Evolutionary conservation across 768 basidiomycete species (phyloP).

Genomic region (Lactarius trivialis): DNA sequence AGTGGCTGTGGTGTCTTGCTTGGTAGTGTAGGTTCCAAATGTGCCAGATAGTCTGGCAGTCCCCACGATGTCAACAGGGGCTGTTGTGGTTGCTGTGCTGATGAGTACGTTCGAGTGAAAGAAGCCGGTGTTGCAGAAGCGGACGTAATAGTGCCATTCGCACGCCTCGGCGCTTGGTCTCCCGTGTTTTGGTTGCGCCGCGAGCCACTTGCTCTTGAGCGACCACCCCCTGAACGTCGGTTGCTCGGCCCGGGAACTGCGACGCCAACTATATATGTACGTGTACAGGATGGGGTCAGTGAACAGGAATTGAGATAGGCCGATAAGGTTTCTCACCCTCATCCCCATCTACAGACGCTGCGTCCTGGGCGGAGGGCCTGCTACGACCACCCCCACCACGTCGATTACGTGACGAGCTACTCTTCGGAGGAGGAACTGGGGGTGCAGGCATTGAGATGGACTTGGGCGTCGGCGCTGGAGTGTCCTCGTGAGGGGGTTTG

Average conservation of each 20-base stretch:
- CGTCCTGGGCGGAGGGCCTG: slow-evolving; percentile 28
- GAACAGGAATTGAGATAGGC: slow-evolving; percentile 32
- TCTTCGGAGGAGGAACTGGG: slow-evolving; percentile 25
- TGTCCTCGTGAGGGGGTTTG: slow-evolving; percentile 38
- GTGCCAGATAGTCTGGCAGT: slow-evolving; percentile 87
- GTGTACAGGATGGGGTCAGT: neutral
- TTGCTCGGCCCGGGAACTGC: slow-evolving; percentile 16
- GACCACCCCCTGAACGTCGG: slow-evolving; percentile 41
- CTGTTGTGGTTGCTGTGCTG: slow-evolving; percentile 57
- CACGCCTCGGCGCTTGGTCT: slow-evolving; percentile 25
- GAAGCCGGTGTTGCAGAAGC: slow-evolving; percentile 31
- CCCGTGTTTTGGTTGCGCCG: slow-evolving; percentile 37
- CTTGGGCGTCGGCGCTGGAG: slow-evolving; percentile 28
- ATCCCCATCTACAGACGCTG: slow-evolving; percentile 44
- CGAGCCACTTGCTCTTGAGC: slow-evolving; percentile 42
- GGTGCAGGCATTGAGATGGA: slow-evolving; percentile 23
- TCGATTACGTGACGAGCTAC: slow-evolving; percentile 26
- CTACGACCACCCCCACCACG: slow-evolving; percentile 27
- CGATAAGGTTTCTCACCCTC: slow-evolving; percentile 45
- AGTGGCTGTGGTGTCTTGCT: slow-evolving; percentile 67
- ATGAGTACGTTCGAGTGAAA: slow-evolving; percentile 53
- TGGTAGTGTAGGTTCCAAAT: slow-evolving; percentile 80
- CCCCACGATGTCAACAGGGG: slow-evolving; percentile 81
- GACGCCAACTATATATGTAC: neutral
- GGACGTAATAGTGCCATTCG: slow-evolving; percentile 34